phyloP scores from a whole-genome alignment of 441 rosid genomes.

The Populus trichocarpa region DNA sequence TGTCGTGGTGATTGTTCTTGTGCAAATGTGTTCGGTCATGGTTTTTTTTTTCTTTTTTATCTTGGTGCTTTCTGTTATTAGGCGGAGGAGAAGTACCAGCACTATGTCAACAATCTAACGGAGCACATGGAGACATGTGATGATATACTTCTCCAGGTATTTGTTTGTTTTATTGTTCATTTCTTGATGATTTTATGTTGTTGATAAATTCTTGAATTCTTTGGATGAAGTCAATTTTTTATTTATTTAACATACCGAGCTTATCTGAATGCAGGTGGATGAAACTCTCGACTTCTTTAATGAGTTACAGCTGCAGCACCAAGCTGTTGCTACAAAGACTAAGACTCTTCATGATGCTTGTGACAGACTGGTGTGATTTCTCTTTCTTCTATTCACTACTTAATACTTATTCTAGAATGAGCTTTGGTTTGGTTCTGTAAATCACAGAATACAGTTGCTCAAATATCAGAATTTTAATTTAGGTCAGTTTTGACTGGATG shows the following conservation, averaged over 20 bases:
- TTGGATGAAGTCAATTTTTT: slow-evolving; percentile 7
- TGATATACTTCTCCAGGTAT: slow-evolving; percentile 75
- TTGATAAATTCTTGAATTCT: neutral
- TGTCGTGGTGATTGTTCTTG: slow-evolving; percentile 38
- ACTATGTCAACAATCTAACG: slow-evolving; percentile 71
- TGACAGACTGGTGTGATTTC: slow-evolving; percentile 72
- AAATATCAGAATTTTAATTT: neutral
- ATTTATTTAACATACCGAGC: slow-evolving; percentile 4
- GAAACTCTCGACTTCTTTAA: slow-evolving; percentile 83
- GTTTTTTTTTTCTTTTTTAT: neutral
- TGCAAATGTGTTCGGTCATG: neutral
- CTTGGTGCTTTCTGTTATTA: slow-evolving; percentile 22
- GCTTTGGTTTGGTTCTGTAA: neutral
- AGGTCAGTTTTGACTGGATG: neutral
- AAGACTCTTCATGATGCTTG: slow-evolving; percentile 99
- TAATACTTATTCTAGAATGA: neutral
- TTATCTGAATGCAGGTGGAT: slow-evolving; percentile 63
- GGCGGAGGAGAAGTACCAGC: slow-evolving; percentile 97
- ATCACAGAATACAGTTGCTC: neutral
- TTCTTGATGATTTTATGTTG: slow-evolving; percentile 5
- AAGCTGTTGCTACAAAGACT: slow-evolving; percentile 90
- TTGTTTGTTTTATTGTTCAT: slow-evolving; percentile 6
- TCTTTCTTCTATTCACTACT: slow-evolving; percentile 2
- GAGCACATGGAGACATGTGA: slow-evolving; percentile 93
- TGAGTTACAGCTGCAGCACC: slow-evolving; percentile 87